Conservation (phyloP, 2,329 filamentous ascomycete species). For the Ascochyta clinopodiicola region DNA sequence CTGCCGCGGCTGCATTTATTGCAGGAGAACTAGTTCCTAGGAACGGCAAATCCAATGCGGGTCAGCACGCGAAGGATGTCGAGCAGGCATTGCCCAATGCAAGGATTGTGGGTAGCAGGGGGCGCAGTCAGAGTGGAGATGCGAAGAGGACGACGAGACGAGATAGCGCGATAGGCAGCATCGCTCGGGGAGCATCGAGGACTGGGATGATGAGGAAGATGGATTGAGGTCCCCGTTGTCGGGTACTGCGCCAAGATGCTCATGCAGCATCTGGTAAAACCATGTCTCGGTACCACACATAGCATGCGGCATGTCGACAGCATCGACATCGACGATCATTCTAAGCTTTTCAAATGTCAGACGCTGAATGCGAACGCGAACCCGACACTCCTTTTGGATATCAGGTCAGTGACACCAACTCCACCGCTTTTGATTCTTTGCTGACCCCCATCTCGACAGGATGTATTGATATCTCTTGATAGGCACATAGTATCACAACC, state of each 20-base stretch:
- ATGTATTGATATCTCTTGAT: slow-evolving; percentile 3
- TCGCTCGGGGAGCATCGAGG: background rate
- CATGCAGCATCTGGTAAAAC: background rate
- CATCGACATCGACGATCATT: slow-evolving; percentile 4
- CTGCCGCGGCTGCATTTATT: slow-evolving; percentile 3
- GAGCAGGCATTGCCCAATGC: slow-evolving; percentile 10
- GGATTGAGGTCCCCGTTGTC: slow-evolving; percentile 4
- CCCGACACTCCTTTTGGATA: background rate
- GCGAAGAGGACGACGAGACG: background rate
- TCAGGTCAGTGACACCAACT: background rate
- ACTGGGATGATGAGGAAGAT: background rate
- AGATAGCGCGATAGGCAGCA: background rate
- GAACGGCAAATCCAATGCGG: background rate
- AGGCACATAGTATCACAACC: background rate
- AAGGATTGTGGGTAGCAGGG: slow-evolving; percentile 1
- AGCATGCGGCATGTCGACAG: background rate
- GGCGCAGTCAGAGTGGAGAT: background rate
- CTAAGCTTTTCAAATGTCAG: background rate
- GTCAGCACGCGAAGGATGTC: background rate
- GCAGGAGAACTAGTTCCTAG: background rate
- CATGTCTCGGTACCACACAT: background rate
- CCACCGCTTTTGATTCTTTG: background rate
- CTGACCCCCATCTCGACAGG: background rate
- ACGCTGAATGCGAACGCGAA: background rate
- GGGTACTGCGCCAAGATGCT: background rate